A percentile compares a stretch with the other conserved stretches of the same genome.
phyloP scores from a whole-genome alignment of 2,329 filamentous ascomycete genomes.

The Chrysoporthe cubensis region DNA sequence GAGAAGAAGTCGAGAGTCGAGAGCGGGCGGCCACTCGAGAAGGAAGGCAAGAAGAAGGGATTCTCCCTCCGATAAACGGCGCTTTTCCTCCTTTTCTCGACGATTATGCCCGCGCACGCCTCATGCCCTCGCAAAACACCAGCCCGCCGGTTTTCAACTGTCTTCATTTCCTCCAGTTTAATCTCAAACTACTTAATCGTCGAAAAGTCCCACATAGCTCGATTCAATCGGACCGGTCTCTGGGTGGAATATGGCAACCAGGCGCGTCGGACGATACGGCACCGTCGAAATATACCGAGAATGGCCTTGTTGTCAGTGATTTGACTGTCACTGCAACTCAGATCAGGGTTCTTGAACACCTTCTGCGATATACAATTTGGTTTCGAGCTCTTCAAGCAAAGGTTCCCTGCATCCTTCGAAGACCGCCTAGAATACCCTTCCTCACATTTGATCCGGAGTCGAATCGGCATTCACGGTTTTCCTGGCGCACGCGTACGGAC shows the following conservation, averaged over 20 bases:
- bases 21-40: constrained; percentile 92
- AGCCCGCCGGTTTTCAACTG: constrained; percentile 57
- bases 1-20: constrained; percentile 98
- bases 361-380: constrained; percentile 17
- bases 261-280: constrained; percentile 26
- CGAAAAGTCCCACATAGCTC: constrained; percentile 29
- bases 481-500: constrained; percentile 25
- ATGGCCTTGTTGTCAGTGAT: constrained; percentile 14
- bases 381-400: constrained; percentile 11
- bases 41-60: constrained; percentile 98
- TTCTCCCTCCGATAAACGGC: constrained; percentile 89
- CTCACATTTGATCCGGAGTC: constrained; percentile 21
- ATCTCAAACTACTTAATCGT: constrained; percentile 50
- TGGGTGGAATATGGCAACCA: constrained; percentile 26
- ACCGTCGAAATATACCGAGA: constrained; percentile 3
- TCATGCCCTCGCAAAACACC: constrained; percentile 62
- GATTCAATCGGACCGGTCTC: constrained; percentile 29
- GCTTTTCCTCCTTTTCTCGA: constrained; percentile 36
- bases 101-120: constrained; percentile 61
- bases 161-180: constrained; percentile 48
- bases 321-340: constrained; percentile 8
- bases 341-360: constrained; percentile 17
- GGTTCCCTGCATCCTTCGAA: constrained; percentile 17
- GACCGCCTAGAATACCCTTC: constrained; percentile 24
- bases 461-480: constrained; percentile 23